A percentile compares a stretch with the other conserved stretches of the same genome.
Conservation (phyloP, 306 rosid genomes). For the Cajanus cajan region DNA sequence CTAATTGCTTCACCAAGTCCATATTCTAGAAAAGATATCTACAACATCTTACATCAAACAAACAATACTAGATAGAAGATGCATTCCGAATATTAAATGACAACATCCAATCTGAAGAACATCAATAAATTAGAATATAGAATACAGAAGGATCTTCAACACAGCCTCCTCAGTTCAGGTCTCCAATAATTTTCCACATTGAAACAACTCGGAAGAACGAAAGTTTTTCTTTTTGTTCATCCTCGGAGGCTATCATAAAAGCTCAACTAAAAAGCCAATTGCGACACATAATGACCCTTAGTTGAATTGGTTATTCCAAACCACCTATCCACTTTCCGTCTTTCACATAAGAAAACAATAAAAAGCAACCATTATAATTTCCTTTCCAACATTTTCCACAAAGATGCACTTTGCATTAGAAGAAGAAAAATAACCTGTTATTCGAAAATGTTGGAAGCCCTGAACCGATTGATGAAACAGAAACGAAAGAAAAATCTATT, state of each 20-base stretch:
- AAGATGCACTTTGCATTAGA: neutral
- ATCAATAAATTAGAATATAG: neutral
- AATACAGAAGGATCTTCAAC: neutral
- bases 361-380: neutral
- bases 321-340: neutral
- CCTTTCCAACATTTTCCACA: neutral
- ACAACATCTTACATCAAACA: neutral
- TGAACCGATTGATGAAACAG: neutral
- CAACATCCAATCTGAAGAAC: neutral
- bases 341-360: neutral
- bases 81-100: neutral
- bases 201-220: slow-evolving; percentile 59
- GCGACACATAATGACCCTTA: neutral
- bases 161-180: slow-evolving; percentile 87
- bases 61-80: neutral
- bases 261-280: neutral
- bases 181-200: slow-evolving; percentile 65
- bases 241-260: slow-evolving; percentile 41
- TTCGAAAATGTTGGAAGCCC: neutral
- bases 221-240: slow-evolving; percentile 44
- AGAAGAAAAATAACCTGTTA: neutral
- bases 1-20: neutral
- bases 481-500: neutral
- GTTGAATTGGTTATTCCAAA: neutral
- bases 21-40: neutral